Evolutionary conservation across 2,329 filamentous ascomycete species (phyloP).

Genomic region (Fusarium staphyleae): DNA sequence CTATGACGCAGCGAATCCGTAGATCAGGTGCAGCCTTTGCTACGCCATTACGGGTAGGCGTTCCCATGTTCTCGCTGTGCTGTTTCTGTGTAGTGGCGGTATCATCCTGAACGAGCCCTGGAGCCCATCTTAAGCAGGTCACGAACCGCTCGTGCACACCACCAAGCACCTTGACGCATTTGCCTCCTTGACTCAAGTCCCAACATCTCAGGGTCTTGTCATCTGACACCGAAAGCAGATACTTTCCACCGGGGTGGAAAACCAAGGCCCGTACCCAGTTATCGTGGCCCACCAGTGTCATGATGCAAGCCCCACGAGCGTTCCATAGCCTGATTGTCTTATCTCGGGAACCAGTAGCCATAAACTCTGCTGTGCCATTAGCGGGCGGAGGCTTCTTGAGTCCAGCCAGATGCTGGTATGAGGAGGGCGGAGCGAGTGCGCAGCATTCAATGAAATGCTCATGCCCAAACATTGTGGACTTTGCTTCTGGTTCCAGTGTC

Average conservation of each 20-base stretch:
- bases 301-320: conserved; percentile 81
- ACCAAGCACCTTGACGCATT: conserved; percentile 83
- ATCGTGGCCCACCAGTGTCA: conserved; percentile 85
- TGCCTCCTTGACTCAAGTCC: conserved; percentile 90
- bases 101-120: too few relatives aligned
- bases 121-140: conserved; percentile 87
- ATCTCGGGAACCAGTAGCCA: conserved; percentile 88
- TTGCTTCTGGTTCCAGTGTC: conserved; percentile 69
- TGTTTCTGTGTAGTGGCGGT: too few relatives aligned
- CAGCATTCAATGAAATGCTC: conserved; percentile 89
- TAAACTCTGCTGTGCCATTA: conserved; percentile 81
- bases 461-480: conserved; percentile 82
- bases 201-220: conserved; percentile 94
- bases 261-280: conserved; percentile 90
- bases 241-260: conserved; percentile 93
- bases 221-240: conserved; percentile 83
- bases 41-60: too few relatives aligned
- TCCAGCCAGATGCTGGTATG: conserved; percentile 82
- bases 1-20: too few relatives aligned
- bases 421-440: conserved; percentile 78
- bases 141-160: conserved; percentile 87
- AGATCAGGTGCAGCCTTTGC: too few relatives aligned
- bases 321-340: conserved; percentile 94
- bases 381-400: conserved; percentile 81
- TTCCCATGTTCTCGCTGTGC: too few relatives aligned